These are phyloP conservation scores for Claviceps sorghi DNA, from an alignment of 2,329 filamentous ascomycete genomes.

Conservation along the genomic window DNA sequence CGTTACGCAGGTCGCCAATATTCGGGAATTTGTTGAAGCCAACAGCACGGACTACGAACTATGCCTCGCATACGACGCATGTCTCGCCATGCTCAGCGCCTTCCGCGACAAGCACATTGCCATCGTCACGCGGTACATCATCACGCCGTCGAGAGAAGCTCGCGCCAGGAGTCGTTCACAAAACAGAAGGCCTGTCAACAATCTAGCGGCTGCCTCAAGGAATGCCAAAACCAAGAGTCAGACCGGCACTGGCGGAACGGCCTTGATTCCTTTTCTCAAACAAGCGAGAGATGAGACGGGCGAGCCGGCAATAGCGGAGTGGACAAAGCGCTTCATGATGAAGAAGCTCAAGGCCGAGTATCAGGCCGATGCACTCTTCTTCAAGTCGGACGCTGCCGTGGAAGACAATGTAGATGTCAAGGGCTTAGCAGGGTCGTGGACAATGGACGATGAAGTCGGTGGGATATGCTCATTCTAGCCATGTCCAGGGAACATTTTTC, in stretches of 20 bases:
- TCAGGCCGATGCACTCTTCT: slow-evolving; percentile 42
- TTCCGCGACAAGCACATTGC: slow-evolving; percentile 92
- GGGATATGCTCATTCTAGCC: slow-evolving; percentile 36
- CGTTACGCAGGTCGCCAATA: slow-evolving; percentile 66
- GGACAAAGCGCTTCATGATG: slow-evolving; percentile 45
- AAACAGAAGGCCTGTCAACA: slow-evolving; percentile 43
- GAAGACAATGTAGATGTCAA: slow-evolving; percentile 34
- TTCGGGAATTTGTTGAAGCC: slow-evolving; percentile 64
- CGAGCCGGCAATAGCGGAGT: slow-evolving; percentile 65
- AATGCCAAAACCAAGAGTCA: slow-evolving; percentile 43
- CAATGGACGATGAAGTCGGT: slow-evolving; percentile 67
- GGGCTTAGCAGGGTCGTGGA: slow-evolving; percentile 75
- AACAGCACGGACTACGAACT: slow-evolving; percentile 49
- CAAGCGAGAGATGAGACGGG: slow-evolving; percentile 93
- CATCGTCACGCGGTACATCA: slow-evolving; percentile 91
- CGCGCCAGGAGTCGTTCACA: slow-evolving; percentile 47
- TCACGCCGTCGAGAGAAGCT: slow-evolving; percentile 69
- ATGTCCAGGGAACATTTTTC: slow-evolving; percentile 16
- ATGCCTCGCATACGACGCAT: slow-evolving; percentile 76
- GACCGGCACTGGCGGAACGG: slow-evolving; percentile 83
- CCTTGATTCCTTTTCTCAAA: slow-evolving; percentile 88
- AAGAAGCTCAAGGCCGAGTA: slow-evolving; percentile 34
- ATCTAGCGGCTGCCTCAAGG: slow-evolving; percentile 47
- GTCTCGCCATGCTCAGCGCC: slow-evolving; percentile 51
- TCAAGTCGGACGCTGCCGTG: slow-evolving; percentile 30